Evolutionary conservation across 169 alveolate species (phyloP), one percentile per base, ranked within the genome.

Genomic region (Eimeria necatrix): DNA sequence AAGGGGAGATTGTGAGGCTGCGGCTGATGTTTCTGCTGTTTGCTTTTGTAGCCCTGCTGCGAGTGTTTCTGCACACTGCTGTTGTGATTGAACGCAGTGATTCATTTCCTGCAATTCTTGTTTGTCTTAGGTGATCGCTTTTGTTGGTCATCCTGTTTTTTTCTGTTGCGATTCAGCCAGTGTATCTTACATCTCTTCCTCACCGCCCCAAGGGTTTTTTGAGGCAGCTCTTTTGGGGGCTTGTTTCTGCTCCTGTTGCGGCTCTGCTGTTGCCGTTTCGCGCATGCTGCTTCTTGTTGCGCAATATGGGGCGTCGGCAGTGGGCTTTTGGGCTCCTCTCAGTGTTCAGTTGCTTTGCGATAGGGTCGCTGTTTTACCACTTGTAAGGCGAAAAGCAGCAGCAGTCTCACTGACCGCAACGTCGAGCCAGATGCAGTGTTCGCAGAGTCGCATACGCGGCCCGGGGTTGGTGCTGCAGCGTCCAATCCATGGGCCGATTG

Each of bases 301-400:
- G 74, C 59, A 24, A 76, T 60, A 61, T 70, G 92, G 84, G 70
- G 32, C 84, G 48, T 1, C 24, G 86, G 86, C 94, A 89, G 59
- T 71, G 93, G 93, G 53, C 70, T 52, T 93, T 93, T 68, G 93
- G 93, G 18, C 83, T 86, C 49, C 78, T 93, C 46, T 64, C 84
- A 14, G 86, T 80, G 41, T 94, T 76, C 24, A 24, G 61, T 3
- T 85, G 74, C 92, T 78, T 51, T 46, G 94, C 84, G 22, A 49
- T 94, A 32, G 85, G 87, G 52, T 74, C 18, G 14, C 16, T 94
- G 92, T 85, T 94, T 56, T 87, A 94, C 94, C 73, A 18, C 94
- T 41, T 49, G 96, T 93, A 46, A 53, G 93, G 8, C 78, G 41
- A 32, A 32, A 32, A 32, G 41, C 41, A 32, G 41, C 41, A 32